A percentile compares a stretch with the other conserved stretches of the same genome.
Evolutionary conservation across 352 stramenopile genomes (phyloP).

Genomic region (Peronospora belbahrii): DNA sequence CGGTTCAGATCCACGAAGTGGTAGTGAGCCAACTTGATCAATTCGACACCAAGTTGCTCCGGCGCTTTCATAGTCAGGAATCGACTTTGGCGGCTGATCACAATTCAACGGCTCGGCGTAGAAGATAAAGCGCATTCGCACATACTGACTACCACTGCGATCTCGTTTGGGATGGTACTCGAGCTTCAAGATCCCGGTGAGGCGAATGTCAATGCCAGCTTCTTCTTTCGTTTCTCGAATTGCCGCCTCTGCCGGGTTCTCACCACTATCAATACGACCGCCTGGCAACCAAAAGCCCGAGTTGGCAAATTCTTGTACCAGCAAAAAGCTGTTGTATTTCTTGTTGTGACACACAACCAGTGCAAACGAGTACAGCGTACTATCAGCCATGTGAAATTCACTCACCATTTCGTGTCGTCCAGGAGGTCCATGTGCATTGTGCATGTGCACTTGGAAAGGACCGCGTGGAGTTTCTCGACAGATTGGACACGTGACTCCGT

Average conservation of each 20-base stretch:
- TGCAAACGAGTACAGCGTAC: conserved; percentile 72
- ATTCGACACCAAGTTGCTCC: conserved; percentile 69
- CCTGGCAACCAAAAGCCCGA: conserved; percentile 80
- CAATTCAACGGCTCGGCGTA: conserved; percentile 71
- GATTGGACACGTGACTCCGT: conserved; percentile 65
- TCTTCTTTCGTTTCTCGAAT: conserved; percentile 86
- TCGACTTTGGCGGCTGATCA: conserved; percentile 75
- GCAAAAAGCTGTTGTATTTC: conserved; percentile 74
- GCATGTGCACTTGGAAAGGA: conserved; percentile 79
- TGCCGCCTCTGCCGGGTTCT: conserved; percentile 64
- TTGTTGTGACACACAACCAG: conserved; percentile 81
- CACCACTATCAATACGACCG: conserved; percentile 66
- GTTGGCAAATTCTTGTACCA: conserved; percentile 84
- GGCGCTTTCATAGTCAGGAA: conserved; percentile 83
- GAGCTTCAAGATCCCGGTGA: conserved; percentile 74
- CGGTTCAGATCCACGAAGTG: conserved; percentile 65
- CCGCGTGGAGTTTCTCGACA: conserved; percentile 54
- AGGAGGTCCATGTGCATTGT: conserved; percentile 76
- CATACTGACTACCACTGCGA: conserved; percentile 55
- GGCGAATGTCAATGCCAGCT: conserved; percentile 68
- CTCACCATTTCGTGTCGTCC: conserved; percentile 73
- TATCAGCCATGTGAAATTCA: conserved; percentile 73
- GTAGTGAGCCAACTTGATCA: conserved; percentile 59
- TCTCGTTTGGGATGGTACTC: conserved; percentile 84
- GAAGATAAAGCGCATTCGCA: conserved; percentile 84